Evolutionary conservation across 768 basidiomycete species (phyloP), one percentile per base, ranked within the genome.

Genomic region (Nidularia pulvinata): DNA sequence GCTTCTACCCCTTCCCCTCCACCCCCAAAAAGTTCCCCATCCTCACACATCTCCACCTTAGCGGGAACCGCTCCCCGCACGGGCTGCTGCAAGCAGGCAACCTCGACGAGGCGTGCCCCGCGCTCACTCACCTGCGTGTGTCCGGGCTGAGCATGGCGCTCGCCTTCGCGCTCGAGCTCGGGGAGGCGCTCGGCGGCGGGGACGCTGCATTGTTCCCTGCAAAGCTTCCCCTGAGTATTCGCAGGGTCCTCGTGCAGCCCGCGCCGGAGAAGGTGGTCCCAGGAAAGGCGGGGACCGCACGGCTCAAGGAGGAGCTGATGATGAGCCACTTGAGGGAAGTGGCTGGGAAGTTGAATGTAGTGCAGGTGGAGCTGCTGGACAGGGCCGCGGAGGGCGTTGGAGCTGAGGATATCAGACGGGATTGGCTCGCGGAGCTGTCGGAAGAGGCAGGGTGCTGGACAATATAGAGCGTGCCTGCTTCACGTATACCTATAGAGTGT

Each of bases 1-100:
- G 81, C 1, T 77, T 76, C 57, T 83, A 83, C 61, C 77, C 80
- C 6, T 80, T 75, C 56, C 79, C 78, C 2, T 71, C 70, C 16
- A 49, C 65, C 0, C 57, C 69, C 3, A 56, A 58, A 13, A 67
- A 61, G 33, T 64, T 79, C 62, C 79, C 81, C 7, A 54, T 46
- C 1, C 68, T 84, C 14, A 59, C 65, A 44, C 66, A 64, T 13
- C 71, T 84, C 0, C 78, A 77, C 46, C 73, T 82, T 1, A 62
- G 71, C 14, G 82, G 81, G 5, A 80, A 81, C 57, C 67, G 77
- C 13, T 82, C 81, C 46, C 81, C 82, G 0, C 68, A 74, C 46
- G 81, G 81, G 0, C 59, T 82, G 0, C 64, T 84, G 5, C 65
- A 75, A 42, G 54, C 70, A 33, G 70, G 69, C 42, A 65, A 60